Evolutionary conservation across 768 basidiomycete genomes (phyloP), one percentile per base, ranked within the genome.

Genomic region (Cystobasidium onofrii): DNA sequence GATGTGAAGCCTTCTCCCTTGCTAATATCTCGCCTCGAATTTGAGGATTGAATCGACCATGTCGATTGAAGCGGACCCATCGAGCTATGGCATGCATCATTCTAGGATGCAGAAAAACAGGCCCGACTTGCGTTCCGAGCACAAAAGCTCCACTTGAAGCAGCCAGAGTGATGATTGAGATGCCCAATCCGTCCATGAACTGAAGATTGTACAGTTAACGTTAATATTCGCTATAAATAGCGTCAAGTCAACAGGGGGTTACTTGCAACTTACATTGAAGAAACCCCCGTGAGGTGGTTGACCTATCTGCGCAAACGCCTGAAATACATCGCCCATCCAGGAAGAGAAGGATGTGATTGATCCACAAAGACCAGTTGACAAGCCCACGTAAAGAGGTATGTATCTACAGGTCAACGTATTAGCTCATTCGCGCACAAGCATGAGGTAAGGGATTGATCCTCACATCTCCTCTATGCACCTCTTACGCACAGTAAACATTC

Each of bases 321-420:
- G 81, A 78, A 95, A 98, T 0, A 92, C 81, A 75, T 94, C 91
- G 12, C 90, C 80, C 81, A 97, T 91, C 96, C 96, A 98, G 43
- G 88, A 86, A 18, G 94, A 96, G 83, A 98, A 98, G 1, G 93
- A 97, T 12, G 96, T 99, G 77, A 98, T 81, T 0, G 92, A 95
- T 1, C 95, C 96, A 79, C 96, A 98, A 81, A 97, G 92, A 17
- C 92, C 93, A 89, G 93, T 96, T 0, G 92, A 91, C 15, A 92
- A 80, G 25, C 90, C 91, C 1, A 89, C 91, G 81, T 93, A 95
- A 18, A 96, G 78, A 1, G 93, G 93, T 0, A 43, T 41, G 18
- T 63, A 54, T 20, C 74, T 76, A 25, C n/a, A 39, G 7, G 27
- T 60, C 6, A 15, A 64, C 13, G 17, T 33, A 36, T 50, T 27